Evolutionary conservation across 257 asterid genomes (phyloP), one percentile per base, ranked within the genome.

Genomic region (Solanum okadae): DNA sequence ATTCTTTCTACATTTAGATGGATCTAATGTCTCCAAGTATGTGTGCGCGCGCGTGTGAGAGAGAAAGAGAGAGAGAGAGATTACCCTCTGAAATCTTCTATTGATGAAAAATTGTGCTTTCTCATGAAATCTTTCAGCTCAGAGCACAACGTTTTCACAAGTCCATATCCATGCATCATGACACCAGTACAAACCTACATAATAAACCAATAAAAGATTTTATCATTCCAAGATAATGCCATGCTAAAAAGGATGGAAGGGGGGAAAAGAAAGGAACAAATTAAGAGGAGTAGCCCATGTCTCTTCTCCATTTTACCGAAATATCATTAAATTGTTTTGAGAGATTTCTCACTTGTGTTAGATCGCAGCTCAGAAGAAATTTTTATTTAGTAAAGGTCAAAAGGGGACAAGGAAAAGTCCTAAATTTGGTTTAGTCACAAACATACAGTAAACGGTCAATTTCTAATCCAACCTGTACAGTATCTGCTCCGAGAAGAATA

Each of bases 91-190:
- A 96, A 96, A 86, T 95, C 98, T 87, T 96, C 96, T 14, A 95
- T 91, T 3, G 98, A 93, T 23, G 95, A 90, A 88, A 96, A 95
- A 81, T 94, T 93, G 86, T 96, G 99, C 71, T 91, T 92, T 77
- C 88, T 94, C 98, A 94, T 96, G 91, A 96, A 94, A 83, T 94
- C 99, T 87, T 93, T 92, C 88, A 96, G 95, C 93, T 96, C 98
- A 11, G 98, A 87, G 94, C 97, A 94, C 71, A 96, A 97, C 63
- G 92, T 90, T 89, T 93, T 95, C 12, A 95, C 99, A 25, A 95
- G 92, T n/a, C 98, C 95, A 83, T 96, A 95, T 49, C 98, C 99
- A 31, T 95, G 98, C 98, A 96, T 94, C 99, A 96, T 96, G 40
- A 96, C 99, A 78, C 98, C 98, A 2, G 99, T 95, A 92, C 99